Evolutionary conservation across 83 land plant species (phyloP).

Genomic region (Thuja plicata): DNA sequence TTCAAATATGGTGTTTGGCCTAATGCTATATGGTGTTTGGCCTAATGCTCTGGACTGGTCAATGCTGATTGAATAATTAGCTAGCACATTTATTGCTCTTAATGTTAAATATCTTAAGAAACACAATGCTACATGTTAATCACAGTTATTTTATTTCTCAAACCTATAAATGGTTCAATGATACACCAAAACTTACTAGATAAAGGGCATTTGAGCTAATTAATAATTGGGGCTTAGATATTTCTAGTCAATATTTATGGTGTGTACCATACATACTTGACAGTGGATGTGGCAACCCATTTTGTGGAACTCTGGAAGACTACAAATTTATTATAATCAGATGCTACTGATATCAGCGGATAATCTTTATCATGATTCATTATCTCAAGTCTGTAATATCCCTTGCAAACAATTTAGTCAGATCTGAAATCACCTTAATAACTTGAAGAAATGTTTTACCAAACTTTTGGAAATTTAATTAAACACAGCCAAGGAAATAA

Average conservation of each 20-base stretch:
- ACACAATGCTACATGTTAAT: not conserved
- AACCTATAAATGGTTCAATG: not conserved
- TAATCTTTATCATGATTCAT: not conserved
- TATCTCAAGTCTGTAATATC: not conserved
- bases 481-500: too few relatives aligned
- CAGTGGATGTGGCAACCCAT: not conserved
- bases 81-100: not conserved
- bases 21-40: not conserved
- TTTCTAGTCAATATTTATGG: not conserved
- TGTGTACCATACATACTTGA: not conserved
- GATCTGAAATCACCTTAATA: too few relatives aligned
- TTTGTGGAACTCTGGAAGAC: not conserved
- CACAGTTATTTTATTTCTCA: not conserved
- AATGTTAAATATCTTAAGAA: not conserved
- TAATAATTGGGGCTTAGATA: not conserved
- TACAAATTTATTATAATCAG: not conserved
- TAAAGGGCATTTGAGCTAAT: not conserved
- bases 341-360: not conserved
- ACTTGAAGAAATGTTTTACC: too few relatives aligned
- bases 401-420: too few relatives aligned
- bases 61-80: slow-evolving; percentile 6
- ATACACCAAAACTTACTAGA: not conserved
- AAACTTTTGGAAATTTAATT: too few relatives aligned
- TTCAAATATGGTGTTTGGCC: not conserved
- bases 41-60: not conserved